Evolutionary conservation across 2,329 filamentous ascomycete genomes (phyloP), one percentile per base, ranked within the genome.

Genomic region (Colletotrichum noveboracense): DNA sequence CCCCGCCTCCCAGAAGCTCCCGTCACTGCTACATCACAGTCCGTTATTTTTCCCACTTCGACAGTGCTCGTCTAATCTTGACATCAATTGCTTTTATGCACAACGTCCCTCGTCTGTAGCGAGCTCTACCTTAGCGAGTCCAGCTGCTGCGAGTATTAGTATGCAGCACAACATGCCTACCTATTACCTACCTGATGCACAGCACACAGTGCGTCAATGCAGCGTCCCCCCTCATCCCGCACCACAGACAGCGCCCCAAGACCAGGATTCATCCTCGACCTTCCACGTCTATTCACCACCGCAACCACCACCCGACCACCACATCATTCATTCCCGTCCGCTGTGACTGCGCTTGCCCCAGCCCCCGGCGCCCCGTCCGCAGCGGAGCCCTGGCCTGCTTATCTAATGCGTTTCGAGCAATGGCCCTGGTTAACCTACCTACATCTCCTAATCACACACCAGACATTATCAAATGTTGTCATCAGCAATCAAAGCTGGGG

Each of bases 391-490:
- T 73, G 38, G 64, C 62, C 61, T 78, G 79, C 77, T 81, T 80
- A 81, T 67, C 69, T 80, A 81, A 81, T 74, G 21, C 43, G 60
- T 62, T 67, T 68, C 70, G 62, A 72, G 71, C 58, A 62, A 30
- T 65, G 76, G 80, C 80, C 79, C 80, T 78, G 70, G 76, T 76
- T 73, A 48, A 76, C 71, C 71, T 76, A 79, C 77, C 71, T 76
- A 79, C 77, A 79, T 79, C 80, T 81, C 80, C 79, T 81, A 80
- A 80, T 76, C 82, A 80, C 80, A 80, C 75, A 80, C 76, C 64
- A 75, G 77, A 74, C 78, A 77, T 76, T 78, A 78, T 79, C 79
- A 79, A 80, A 79, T 79, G 78, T 75, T 80, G 80, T 79, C 80
- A 82, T 82, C 79, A 78, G 80, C 80, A 83, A 80, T 78, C 79